Conservation (phyloP, 257 asterid genomes). For the Salvia hispanica region DNA sequence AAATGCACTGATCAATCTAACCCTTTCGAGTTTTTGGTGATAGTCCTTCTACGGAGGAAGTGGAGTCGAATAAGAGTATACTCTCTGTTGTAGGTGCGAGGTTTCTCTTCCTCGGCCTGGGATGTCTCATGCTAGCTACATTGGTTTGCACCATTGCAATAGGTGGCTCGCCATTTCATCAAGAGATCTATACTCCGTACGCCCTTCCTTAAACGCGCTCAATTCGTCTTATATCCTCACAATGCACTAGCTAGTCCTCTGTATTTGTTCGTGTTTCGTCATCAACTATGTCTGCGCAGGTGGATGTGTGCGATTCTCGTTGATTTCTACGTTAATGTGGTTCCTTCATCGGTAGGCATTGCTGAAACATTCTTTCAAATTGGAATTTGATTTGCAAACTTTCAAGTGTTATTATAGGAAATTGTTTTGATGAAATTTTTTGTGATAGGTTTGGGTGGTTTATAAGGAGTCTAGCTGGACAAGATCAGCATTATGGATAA, state of each 20-base stretch:
- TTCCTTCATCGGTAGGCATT: constrained; percentile 63
- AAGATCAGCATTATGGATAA: no score
- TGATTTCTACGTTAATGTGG: constrained; percentile 63
- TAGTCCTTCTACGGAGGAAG: constrained; percentile 44
- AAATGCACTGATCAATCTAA: no score
- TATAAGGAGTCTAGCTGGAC: no score
- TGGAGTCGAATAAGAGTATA: constrained; percentile 46
- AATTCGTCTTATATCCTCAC: no score
- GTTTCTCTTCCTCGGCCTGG: constrained; percentile 59
- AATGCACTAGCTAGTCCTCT: no score
- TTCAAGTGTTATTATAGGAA: no score
- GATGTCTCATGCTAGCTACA: constrained; percentile 73
- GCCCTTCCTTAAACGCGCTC: constrained; percentile 37
- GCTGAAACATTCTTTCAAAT: constrained; percentile 20
- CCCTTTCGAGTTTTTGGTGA: no score
- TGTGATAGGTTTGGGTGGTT: no score
- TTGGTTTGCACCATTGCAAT: constrained; percentile 59
- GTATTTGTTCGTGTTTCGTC: no score
- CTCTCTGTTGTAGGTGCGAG: constrained; percentile 55
- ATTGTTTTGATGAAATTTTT: no score
- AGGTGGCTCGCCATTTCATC: constrained; percentile 83
- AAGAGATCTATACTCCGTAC: constrained; percentile 67
- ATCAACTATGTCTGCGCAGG: constrained; percentile 43
- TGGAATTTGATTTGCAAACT: no score
- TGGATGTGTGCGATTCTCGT: constrained; percentile 72